A percentile compares a stretch with the other conserved stretches of the same genome.
phyloP scores from a whole-genome alignment of 768 basidiomycete genomes.

The Trametes gibbosa region DNA sequence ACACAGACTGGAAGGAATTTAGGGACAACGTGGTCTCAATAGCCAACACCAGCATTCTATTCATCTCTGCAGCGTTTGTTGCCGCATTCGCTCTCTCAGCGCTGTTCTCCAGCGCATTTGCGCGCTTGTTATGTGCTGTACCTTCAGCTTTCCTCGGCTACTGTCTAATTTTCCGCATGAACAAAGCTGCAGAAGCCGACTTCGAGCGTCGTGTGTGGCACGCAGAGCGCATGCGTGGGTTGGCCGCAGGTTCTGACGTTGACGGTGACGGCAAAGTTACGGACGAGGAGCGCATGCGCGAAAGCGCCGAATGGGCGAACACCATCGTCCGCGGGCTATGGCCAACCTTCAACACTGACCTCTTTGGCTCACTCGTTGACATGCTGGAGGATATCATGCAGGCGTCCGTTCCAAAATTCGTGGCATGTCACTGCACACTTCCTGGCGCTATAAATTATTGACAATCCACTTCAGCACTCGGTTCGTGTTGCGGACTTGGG shows the following conservation, averaged over 20 bases:
- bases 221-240: conserved; percentile 32
- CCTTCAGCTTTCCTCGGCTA: conserved; percentile 24
- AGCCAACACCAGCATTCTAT: conserved; percentile 19
- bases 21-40: conserved; percentile 18
- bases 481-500: conserved; percentile 74
- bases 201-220: conserved; percentile 33
- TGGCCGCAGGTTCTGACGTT: conserved; percentile 27
- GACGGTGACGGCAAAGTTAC: conserved; percentile 29
- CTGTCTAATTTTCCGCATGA: conserved; percentile 24
- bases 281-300: conserved; percentile 29
- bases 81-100: conserved; percentile 19
- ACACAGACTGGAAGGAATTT: conserved; percentile 29
- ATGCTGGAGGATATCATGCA: conserved; percentile 63
- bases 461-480: conserved; percentile 33
- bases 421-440: background rate
- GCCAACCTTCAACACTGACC: conserved; percentile 71
- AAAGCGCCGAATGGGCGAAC: conserved; percentile 66
- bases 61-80: conserved; percentile 22
- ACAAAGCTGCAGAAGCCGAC: conserved; percentile 23
- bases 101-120: conserved; percentile 12
- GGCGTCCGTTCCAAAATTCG: conserved; percentile 45
- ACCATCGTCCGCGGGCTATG: conserved; percentile 58
- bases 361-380: conserved; percentile 57
- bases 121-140: conserved; percentile 18
- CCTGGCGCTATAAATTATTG: conserved; percentile 24